phyloP scores from a whole-genome alignment of 176 grass and related monocot genomes.

The Carex myosuroides region DNA sequence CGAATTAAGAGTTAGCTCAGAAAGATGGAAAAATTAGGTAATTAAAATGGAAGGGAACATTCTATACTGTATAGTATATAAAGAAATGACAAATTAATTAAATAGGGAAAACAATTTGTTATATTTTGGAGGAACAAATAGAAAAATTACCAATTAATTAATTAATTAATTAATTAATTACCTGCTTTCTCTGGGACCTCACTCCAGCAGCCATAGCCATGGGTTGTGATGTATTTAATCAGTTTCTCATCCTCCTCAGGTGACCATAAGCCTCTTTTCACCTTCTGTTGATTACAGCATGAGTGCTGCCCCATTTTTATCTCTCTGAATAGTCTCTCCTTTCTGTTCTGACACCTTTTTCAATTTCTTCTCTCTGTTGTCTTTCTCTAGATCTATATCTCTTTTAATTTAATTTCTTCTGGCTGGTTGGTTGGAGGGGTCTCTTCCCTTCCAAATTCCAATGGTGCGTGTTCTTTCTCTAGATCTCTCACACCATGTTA shows the following conservation, averaged over 20 bases:
- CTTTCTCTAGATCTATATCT: too few species aligned
- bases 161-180: background rate
- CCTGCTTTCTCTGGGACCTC: slow-evolving; percentile 99
- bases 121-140: background rate
- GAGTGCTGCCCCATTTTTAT: slow-evolving; percentile 84
- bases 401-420: too few species aligned
- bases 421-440: slow-evolving; percentile 27
- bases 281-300: slow-evolving; percentile 99
- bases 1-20: background rate
- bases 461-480: slow-evolving; percentile 3
- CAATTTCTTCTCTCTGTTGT: background rate
- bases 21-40: background rate
- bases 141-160: background rate
- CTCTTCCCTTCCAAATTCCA: background rate
- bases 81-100: background rate
- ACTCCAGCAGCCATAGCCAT: slow-evolving; percentile 98
- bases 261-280: slow-evolving; percentile 96
- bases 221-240: slow-evolving; percentile 92
- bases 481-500: background rate
- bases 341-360: background rate
- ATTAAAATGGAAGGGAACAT: background rate
- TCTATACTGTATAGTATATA: background rate
- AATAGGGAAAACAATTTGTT: background rate
- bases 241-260: slow-evolving; percentile 99
- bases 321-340: background rate